Evolutionary conservation across 2,329 filamentous ascomycete genomes (phyloP), one percentile per base, ranked within the genome.

Genomic region (Hypoxylon sp.): DNA sequence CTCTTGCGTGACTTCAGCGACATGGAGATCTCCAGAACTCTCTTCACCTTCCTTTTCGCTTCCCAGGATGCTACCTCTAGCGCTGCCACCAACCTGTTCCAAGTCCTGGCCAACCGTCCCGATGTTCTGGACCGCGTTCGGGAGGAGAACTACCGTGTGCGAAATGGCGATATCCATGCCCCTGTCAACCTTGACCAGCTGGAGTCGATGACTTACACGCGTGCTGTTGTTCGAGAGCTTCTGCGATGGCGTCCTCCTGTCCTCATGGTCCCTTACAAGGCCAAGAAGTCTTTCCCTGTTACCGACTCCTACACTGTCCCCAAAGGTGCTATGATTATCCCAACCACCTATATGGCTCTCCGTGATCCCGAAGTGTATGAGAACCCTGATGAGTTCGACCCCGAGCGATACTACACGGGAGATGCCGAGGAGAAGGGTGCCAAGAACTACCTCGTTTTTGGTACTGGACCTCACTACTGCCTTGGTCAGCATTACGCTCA

Each of bases 381-480:
- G 59, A 92, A 96, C 77, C 94, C 96, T 1, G 95, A 98, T 77
- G 85, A 87, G 46, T 98, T 94, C 79, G 91, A 97, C 76, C 95
- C 95, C 1, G 94, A 98, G 73, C 89, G 95, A 75, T 98, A 96
- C 89, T 95, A 95, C 80, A 89, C 88, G 1, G 96, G 95, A 66
- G 92, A 95, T 75, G 96, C 95, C 11, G 95, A 97, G 81, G 89
- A 92, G 80, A 92, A 90, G 83, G 89, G 90, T 40, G 84, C 91
- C 78, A 98, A 98, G 91, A 99, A 98, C 85, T 98, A 91, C 86
- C 87, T 99, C 57, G 95, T 98, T 17, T 98, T 99, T 76, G 96
- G 96, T 76, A 95, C 93, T 17, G 96, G 96, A 6, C 93, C 96
- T 75, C 96, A 98, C 83, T 97, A 98, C 85, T 99, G 96, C 81